Conservation (phyloP, 768 basidiomycete genomes). For the Tulasnella calospora region DNA sequence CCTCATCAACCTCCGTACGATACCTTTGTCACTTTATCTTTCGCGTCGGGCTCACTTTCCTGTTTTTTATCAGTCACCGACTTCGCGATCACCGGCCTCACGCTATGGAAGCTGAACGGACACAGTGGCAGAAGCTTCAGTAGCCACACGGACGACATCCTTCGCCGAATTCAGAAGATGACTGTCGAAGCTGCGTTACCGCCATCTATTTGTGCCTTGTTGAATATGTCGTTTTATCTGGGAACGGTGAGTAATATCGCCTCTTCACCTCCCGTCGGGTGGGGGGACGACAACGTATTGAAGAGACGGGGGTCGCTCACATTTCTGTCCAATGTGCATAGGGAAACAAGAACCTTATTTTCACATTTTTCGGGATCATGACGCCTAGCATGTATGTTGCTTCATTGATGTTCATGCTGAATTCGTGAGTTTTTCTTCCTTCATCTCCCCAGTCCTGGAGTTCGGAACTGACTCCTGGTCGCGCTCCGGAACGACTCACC, state of each 20-base stretch:
- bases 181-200: slow-evolving; percentile 2
- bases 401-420: slow-evolving; percentile 7
- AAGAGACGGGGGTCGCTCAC: background rate
- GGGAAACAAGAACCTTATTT: background rate
- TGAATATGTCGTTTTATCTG: background rate
- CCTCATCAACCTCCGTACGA: background rate
- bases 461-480: background rate
- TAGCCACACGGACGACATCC: slow-evolving; percentile 2
- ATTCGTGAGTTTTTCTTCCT: background rate
- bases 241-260: background rate
- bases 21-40: background rate
- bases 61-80: background rate
- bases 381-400: slow-evolving; percentile 5
- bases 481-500: background rate
- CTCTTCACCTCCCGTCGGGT: too few relatives aligned
- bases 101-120: background rate
- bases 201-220: background rate
- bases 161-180: background rate
- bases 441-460: background rate
- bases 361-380: background rate
- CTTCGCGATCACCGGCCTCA: background rate
- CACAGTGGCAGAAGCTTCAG: background rate
- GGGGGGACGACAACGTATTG: background rate
- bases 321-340: background rate
- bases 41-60: background rate